Evolutionary conservation across 2,329 filamentous ascomycete species (phyloP), one percentile per base, ranked within the genome.

Genomic region (Cercospora sp.): DNA sequence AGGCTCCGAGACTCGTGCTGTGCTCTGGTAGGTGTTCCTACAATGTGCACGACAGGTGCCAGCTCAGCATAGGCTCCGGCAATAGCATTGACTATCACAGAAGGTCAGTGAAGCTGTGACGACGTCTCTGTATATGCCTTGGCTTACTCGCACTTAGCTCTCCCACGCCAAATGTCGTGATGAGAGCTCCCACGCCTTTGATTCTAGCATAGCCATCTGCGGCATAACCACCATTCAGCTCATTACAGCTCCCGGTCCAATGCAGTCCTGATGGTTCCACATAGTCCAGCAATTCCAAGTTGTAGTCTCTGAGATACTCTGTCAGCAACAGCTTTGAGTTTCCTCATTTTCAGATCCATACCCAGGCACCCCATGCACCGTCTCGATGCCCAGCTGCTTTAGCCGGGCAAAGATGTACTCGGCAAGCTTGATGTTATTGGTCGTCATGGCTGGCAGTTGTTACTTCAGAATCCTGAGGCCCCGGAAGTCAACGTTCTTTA

Each of bases 101-200:
- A 26, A 18, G 20, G 16, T 60, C 58, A 60, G 58, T 28, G 2
- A 3, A n/a, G 48, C 48, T 55, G 48, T 26, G 5, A 5, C 12
- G 5, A 23, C 12, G 12, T 0, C 26, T n/a, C 23, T 30, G 10
- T 2, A n/a, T 1, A 55, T 55, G 48, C 12, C 48, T 28, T 55
- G 48, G 48, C 62, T 64, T 45, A 64, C 62, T 68, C 0, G 82
- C 82, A 48, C 78, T 81, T 5, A 84, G 71, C 69, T 84, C 82
- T 20, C 87, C 87, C 1, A 89, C 87, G 4, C 87, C 87, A 72
- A 88, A 88, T 0, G 87, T 88, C 0, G 87, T 89, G 33, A 89
- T 79, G 7, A 88, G 73, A 62, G 79, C 80, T 8, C 81, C 82
- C 3, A 80, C 53, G 53, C 63, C 51, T 45, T 67, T 64, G 48